These are phyloP conservation scores for Parafenestella ontariensis DNA, from an alignment of 2,329 filamentous ascomycete genomes.

Conservation along the genomic window DNA sequence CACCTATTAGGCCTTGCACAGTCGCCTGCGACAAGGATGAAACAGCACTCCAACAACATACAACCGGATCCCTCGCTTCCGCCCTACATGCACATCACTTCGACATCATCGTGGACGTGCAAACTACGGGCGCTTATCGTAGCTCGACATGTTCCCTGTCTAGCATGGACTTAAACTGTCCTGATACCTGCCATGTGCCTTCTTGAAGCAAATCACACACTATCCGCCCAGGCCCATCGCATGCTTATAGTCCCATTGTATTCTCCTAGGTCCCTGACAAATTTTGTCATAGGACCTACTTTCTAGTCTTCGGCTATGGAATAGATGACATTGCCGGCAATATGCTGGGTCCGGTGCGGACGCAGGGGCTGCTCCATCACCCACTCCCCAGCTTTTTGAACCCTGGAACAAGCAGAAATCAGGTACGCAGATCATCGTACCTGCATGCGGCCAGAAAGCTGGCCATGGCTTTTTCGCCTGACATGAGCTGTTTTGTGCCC, in stretches of 20 bases:
- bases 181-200: constrained; percentile 20
- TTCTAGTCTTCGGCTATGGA: background rate
- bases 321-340: background rate
- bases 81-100: constrained; percentile 16
- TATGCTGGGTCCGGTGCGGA: background rate
- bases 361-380: constrained; percentile 1
- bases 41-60: constrained; percentile 32
- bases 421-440: background rate
- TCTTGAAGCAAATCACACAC: constrained; percentile 13
- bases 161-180: constrained; percentile 14
- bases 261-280: constrained; percentile 6
- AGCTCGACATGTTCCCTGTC: background rate
- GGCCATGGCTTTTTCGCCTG: background rate
- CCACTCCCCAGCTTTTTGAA: background rate
- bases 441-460: background rate
- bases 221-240: constrained; percentile 6
- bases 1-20: constrained; percentile 10
- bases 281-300: constrained; percentile 2
- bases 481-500: background rate
- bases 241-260: background rate
- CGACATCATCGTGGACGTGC: constrained; percentile 18
- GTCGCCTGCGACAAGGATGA: constrained; percentile 40
- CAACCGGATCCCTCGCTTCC: constrained; percentile 24
- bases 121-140: constrained; percentile 19
- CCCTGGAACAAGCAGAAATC: background rate